Evolutionary conservation across 257 asterid genomes (phyloP).

Genomic region (Forsythia viridissima): DNA sequence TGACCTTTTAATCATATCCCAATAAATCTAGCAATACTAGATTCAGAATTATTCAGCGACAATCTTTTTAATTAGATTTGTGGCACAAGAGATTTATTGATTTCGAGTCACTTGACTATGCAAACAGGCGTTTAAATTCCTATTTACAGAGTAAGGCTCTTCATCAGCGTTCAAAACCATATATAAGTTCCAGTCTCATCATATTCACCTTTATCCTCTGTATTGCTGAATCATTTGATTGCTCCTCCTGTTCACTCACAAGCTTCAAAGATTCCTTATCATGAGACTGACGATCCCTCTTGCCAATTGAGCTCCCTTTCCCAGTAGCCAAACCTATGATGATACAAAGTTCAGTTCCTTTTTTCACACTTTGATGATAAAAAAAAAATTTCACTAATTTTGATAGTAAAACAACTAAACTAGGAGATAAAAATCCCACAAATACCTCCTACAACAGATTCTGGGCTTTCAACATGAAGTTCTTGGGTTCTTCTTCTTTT

Average conservation of each 20-base stretch:
- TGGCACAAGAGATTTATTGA: not conserved
- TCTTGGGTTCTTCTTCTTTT: constrained; percentile 25
- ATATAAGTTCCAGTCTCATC: constrained; percentile 17
- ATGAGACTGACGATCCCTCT: constrained; percentile 23
- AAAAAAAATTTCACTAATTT: not conserved
- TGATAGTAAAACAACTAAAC: not conserved
- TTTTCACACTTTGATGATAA: constrained; percentile 12
- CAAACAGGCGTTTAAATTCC: not conserved
- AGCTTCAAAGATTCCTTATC: constrained; percentile 30
- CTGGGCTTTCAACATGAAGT: constrained; percentile 24
- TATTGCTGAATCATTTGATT: constrained; percentile 24
- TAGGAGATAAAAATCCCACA: not conserved
- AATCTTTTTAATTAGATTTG: not conserved
- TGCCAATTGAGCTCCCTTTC: constrained; percentile 28
- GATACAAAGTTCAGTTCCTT: constrained; percentile 40
- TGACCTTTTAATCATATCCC: not conserved
- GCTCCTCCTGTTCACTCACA: constrained; percentile 36
- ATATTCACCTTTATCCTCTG: constrained; percentile 39
- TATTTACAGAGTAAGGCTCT: not conserved
- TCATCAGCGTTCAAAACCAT: constrained; percentile 14
- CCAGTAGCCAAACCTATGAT: constrained; percentile 64
- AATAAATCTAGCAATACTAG: not conserved
- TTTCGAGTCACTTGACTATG: not conserved
- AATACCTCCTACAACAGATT: constrained; percentile 35
- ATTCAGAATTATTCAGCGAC: not conserved